Evolutionary conservation across 352 stramenopile genomes (phyloP).

Genomic region (Phytophthora crassamura): DNA sequence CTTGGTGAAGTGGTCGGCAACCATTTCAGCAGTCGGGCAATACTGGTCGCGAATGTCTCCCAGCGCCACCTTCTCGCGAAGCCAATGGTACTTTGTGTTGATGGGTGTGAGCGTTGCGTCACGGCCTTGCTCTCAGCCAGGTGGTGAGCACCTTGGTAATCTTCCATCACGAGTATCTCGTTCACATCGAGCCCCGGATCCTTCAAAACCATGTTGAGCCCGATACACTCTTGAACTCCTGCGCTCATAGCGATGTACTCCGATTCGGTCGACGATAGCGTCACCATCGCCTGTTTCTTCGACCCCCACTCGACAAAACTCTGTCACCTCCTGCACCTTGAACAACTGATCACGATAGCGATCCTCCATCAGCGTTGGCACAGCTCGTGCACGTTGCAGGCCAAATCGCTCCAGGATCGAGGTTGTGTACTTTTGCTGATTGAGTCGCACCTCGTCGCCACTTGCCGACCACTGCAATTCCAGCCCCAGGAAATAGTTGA

Average conservation of each 20-base stretch:
- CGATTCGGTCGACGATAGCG: conserved; percentile 7
- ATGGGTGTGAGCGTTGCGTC: conserved; percentile 14
- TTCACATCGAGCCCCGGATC: not conserved
- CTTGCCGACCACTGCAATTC: conserved; percentile 18
- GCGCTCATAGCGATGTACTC: conserved; percentile 15
- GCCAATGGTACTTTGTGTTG: conserved; percentile 13
- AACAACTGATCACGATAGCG: conserved; percentile 11
- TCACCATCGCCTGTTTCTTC: conserved; percentile 20
- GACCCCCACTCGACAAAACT: conserved; percentile 13
- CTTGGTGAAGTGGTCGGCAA: conserved; percentile 10
- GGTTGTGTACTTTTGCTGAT: conserved; percentile 13
- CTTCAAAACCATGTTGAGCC: conserved; percentile 1
- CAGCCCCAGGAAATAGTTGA: conserved; percentile 14
- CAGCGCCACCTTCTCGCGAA: not conserved
- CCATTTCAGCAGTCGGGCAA: conserved; percentile 2
- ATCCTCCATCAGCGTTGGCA: conserved; percentile 16
- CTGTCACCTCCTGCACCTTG: not conserved
- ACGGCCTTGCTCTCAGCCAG: conserved; percentile 8
- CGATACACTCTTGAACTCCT: conserved; percentile 18
- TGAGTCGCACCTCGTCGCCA: conserved; percentile 5
- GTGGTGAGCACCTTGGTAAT: conserved; percentile 10
- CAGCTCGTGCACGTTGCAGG: not conserved
- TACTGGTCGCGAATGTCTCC: not conserved
- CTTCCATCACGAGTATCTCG: conserved; percentile 2
- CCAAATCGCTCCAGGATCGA: conserved; percentile 17